Evolutionary conservation across 306 rosid species (phyloP).

Genomic region (Cicer arietinum): DNA sequence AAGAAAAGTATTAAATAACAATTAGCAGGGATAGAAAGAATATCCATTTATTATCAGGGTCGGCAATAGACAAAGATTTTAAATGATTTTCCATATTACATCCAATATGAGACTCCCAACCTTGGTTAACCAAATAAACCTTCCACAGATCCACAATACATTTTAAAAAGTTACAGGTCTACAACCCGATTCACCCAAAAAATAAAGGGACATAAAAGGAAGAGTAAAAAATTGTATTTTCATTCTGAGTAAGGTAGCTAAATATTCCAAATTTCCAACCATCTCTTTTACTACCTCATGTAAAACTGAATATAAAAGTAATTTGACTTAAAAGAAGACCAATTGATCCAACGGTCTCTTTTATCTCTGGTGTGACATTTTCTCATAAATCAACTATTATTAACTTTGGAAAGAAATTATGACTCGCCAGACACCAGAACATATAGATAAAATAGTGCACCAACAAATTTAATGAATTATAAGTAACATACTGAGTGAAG

Average conservation of each 20-base stretch:
- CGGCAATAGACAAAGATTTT: not conserved
- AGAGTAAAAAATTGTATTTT: not conserved
- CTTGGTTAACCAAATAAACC: not conserved
- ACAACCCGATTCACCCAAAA: slow-evolving; percentile 2
- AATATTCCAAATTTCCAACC: slow-evolving; percentile 30
- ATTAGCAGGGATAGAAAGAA: slow-evolving; percentile 24
- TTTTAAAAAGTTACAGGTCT: slow-evolving; percentile 16
- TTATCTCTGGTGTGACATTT: slow-evolving; percentile 7
- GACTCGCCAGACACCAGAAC: not conserved
- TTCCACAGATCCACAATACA: not conserved
- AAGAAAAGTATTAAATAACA: slow-evolving; percentile 13
- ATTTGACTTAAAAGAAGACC: slow-evolving; percentile 26
- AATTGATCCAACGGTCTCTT: slow-evolving; percentile 18
- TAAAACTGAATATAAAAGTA: slow-evolving; percentile 33
- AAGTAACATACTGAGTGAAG: slow-evolving; percentile 73
- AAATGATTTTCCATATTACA: not conserved
- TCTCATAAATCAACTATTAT: slow-evolving; percentile 1
- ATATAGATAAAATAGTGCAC: slow-evolving; percentile 1
- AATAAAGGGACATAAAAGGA: slow-evolving; percentile 1
- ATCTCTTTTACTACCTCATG: not conserved
- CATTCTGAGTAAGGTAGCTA: slow-evolving; percentile 23
- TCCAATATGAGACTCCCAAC: not conserved
- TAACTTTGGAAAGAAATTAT: not conserved
- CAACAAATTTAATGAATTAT: slow-evolving; percentile 22
- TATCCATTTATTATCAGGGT: slow-evolving; percentile 19